Base-by-base conservation (phyloP, 441 rosid genomes). In the Arabidopsis hybrid region DNA sequence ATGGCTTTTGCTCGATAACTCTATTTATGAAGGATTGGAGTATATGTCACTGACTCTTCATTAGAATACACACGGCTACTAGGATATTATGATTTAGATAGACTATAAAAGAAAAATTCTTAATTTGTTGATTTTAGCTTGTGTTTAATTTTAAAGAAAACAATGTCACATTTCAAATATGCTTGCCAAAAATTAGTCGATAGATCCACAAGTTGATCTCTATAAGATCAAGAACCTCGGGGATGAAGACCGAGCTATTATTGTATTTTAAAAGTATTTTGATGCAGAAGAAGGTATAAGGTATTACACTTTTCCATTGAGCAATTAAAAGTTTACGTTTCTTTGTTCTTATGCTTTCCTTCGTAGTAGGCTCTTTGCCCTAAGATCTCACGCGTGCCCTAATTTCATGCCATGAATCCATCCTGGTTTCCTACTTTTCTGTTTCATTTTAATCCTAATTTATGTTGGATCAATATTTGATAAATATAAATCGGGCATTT, bases 351-450 rank as follows among this genome's bases (percentile, higher is more conserved):
- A 61, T 42, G 66, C 21, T 42, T 61, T 61, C 12, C 13, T 26
- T 61, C 13, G 4, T 36, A 8, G 13, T 42, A 43, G 66, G 66
- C 66, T 61, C 66, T 61, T 61, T 43, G 8, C 38, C 66, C 66
- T 43, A 61, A 61, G 51, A 43, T 42, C 64, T 59, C 52, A 61
- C 66, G 66, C 66, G 18, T 61, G 66, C 66, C 66, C 52, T 61
- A 61, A 42, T 42, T 61, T 42, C 38, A 61, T 10, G 66, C 66
- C 66, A 21, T 61, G 38, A 43, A 61, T 42, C 66, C 66, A 61
- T 43, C 66, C 52, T 43, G 18, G n/a, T 61, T 61, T 42, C 29
- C 66, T 26, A 61, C 51, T 61, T 42, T 40, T 26, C 51, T 61
- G 38, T 26, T 61, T 61, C 5, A 8, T 42, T 61, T 13, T 31